phyloP scores from a whole-genome alignment of 495 filamentous ascomycete genomes.

The Penicillium soppii region DNA sequence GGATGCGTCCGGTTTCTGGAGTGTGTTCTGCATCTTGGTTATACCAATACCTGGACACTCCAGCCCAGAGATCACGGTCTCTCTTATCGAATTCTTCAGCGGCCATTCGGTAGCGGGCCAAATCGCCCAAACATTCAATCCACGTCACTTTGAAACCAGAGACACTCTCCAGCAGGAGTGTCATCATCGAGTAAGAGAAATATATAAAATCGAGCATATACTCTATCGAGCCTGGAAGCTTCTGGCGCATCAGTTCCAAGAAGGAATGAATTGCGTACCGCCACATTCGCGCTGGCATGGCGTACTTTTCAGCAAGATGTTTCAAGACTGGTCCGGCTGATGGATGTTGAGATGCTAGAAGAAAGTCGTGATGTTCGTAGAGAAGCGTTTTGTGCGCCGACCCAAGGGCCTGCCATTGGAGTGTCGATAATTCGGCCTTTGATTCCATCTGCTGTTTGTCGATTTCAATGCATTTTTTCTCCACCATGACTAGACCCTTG shows the following conservation, averaged over 20 bases:
- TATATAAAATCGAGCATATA: slow-evolving; percentile 83
- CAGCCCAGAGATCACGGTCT: slow-evolving; percentile 77
- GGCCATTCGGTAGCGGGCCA: slow-evolving; percentile 74
- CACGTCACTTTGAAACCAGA: slow-evolving; percentile 78
- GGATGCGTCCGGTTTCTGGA: slow-evolving; percentile 70
- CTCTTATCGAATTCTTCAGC: slow-evolving; percentile 70
- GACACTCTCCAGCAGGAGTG: slow-evolving; percentile 73
- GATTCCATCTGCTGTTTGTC: slow-evolving; percentile 57
- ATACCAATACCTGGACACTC: slow-evolving; percentile 79
- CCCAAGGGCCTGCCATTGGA: slow-evolving; percentile 73
- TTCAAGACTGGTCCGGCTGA: slow-evolving; percentile 58
- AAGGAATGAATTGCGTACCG: slow-evolving; percentile 78
- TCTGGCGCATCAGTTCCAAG: slow-evolving; percentile 68
- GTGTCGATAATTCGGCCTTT: slow-evolving; percentile 47
- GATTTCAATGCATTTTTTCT: slow-evolving; percentile 74
- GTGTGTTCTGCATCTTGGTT: slow-evolving; percentile 69
- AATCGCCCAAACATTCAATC: slow-evolving; percentile 86
- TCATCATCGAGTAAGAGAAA: slow-evolving; percentile 79
- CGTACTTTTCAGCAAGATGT: slow-evolving; percentile 64
- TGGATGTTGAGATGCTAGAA: slow-evolving; percentile 75
- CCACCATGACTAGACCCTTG: slow-evolving; percentile 73
- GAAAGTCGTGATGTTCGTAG: slow-evolving; percentile 80
- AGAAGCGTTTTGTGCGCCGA: slow-evolving; percentile 70
- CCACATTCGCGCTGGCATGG: slow-evolving; percentile 86
- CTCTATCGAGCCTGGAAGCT: slow-evolving; percentile 68